Percentiles rank a stretch among this genome's conserved stretches.
Conservation (phyloP, 2,329 filamentous ascomycete genomes). For the Fonsecaea multimorphosa region DNA sequence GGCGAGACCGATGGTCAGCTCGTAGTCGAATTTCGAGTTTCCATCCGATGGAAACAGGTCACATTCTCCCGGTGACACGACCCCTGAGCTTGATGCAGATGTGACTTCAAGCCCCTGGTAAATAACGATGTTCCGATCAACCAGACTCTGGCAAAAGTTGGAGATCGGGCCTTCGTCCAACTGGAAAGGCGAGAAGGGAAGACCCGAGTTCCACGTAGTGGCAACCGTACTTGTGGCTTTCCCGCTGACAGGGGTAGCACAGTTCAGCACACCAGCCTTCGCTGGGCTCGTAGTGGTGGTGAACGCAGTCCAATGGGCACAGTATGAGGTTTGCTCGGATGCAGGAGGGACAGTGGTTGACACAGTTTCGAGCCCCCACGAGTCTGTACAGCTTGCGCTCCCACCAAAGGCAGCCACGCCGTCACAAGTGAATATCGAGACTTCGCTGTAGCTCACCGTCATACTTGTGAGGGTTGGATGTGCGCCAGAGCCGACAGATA, state of each 20-base stretch:
- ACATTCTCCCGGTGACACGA: slow-evolving; percentile 1
- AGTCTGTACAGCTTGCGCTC: slow-evolving; percentile 1
- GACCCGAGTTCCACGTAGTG: neutral
- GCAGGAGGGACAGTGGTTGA: neutral
- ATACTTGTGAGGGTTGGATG: slow-evolving; percentile 4
- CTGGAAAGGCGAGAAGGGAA: slow-evolving; percentile 3
- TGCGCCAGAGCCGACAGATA: neutral
- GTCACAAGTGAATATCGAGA: slow-evolving; percentile 2
- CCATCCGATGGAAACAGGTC: neutral
- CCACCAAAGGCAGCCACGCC: neutral
- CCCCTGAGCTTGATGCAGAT: neutral
- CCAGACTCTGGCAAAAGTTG: neutral
- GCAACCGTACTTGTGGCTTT: neutral
- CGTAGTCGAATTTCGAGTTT: neutral
- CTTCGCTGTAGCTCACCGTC: neutral
- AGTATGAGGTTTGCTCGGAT: neutral
- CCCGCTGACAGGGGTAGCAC: slow-evolving; percentile 5
- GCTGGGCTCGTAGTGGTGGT: slow-evolving; percentile 12
- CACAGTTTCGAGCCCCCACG: slow-evolving; percentile 3
- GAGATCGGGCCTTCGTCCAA: neutral
- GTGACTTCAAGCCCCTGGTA: neutral
- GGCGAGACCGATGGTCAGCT: neutral
- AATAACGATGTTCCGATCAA: neutral
- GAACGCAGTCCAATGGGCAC: slow-evolving; percentile 8
- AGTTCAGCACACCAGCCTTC: neutral